phyloP scores from a whole-genome alignment of 139 green algal genomes.

The Chlorella vulgaris region DNA sequence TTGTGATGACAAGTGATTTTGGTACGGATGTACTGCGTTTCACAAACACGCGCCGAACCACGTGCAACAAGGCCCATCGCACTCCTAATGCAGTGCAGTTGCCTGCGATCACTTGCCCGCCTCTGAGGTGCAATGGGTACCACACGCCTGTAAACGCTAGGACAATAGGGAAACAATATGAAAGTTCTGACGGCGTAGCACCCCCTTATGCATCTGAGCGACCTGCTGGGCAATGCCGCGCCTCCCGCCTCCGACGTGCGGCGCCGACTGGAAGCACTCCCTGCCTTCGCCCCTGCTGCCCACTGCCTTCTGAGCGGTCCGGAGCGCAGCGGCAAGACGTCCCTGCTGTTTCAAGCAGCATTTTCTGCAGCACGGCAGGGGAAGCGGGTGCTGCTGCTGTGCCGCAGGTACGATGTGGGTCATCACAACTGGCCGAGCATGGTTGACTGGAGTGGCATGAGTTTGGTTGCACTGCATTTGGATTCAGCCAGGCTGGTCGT shows the following conservation, averaged over 20 bases:
- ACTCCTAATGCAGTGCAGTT: no score
- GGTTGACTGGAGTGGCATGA: no score
- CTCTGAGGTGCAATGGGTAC: no score
- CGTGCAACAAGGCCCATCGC: no score
- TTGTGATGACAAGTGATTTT: no score
- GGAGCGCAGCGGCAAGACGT: slow-evolving; percentile 39
- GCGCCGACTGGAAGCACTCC: not conserved
- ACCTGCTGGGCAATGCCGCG: slow-evolving; percentile 11
- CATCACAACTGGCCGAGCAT: no score
- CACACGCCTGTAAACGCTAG: no score
- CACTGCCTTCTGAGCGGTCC: slow-evolving; percentile 33
- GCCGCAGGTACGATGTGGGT: slow-evolving; percentile 25
- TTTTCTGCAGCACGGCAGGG: slow-evolving; percentile 4
- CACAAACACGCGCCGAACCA: no score
- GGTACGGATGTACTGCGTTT: no score
- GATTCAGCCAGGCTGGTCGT: not conserved
- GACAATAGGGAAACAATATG: no score
- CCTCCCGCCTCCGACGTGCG: not conserved
- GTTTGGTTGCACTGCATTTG: not conserved
- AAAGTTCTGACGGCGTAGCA: no score
- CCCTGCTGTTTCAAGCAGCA: slow-evolving; percentile 35
- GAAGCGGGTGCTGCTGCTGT: slow-evolving; percentile 27
- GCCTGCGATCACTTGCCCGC: no score
- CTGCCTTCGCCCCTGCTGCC: not conserved
- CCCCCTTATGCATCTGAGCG: slow-evolving; percentile 25